Evolutionary conservation across 177 flowering plant genomes (phyloP).

Genomic region (Vitis hybrid): DNA sequence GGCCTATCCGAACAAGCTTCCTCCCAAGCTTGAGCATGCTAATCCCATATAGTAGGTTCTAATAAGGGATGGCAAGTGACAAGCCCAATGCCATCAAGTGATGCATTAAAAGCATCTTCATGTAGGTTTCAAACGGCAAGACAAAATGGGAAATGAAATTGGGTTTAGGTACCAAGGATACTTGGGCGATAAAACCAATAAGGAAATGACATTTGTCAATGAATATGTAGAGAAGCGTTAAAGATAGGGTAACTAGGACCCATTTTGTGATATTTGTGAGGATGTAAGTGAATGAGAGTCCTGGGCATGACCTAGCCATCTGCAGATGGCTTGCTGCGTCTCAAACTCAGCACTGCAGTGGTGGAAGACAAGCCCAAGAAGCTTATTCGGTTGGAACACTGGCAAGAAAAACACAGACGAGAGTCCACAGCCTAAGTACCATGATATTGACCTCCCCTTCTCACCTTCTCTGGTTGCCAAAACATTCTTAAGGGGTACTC

Average conservation of each 20-base stretch:
- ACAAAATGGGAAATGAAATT: too few species aligned
- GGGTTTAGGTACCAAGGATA: too few species aligned
- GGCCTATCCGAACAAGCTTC: too few species aligned
- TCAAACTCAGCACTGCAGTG: constrained; percentile 23
- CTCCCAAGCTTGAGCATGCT: too few species aligned
- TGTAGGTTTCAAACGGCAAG: too few species aligned
- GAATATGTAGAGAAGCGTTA: background rate
- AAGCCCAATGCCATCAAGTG: too few species aligned
- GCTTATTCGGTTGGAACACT: constrained; percentile 70
- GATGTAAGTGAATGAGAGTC: background rate
- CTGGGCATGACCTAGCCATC: background rate
- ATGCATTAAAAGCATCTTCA: too few species aligned
- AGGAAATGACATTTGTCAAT: constrained; percentile 7
- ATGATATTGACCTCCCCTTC: constrained; percentile 75
- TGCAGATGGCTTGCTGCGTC: constrained; percentile 30
- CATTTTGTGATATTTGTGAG: background rate
- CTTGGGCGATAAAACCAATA: background rate
- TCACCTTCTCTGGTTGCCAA: constrained; percentile 61
- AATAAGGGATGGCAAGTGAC: too few species aligned
- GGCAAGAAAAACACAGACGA: constrained; percentile 36
- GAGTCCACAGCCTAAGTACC: constrained; percentile 55
- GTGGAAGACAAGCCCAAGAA: constrained; percentile 34
- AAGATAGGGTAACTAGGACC: constrained; percentile 9
- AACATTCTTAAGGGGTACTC: constrained; percentile 73
- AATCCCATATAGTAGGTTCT: too few species aligned